A percentile compares a stretch with the other conserved stretches of the same genome.
Conservation (phyloP, 2,329 filamentous ascomycete genomes). For the Xylaria arbuscula region DNA sequence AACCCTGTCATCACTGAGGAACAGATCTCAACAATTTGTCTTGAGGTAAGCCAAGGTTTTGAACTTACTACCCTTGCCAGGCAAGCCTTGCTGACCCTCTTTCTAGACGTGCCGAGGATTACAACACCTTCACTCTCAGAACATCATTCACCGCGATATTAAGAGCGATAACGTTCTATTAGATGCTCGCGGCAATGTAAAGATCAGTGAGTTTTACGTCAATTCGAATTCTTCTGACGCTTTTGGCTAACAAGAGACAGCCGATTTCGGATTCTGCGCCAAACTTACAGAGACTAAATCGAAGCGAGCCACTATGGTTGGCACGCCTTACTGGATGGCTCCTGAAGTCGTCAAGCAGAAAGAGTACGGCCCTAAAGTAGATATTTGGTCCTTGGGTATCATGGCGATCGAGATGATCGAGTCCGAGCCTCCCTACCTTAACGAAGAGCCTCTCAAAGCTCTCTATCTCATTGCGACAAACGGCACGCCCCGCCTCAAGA, state of each 20-base stretch:
- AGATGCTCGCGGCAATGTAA: constrained; percentile 93
- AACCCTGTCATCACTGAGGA: constrained; percentile 94
- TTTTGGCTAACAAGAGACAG: constrained; percentile 62
- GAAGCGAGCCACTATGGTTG: constrained; percentile 99
- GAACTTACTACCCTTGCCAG: not conserved
- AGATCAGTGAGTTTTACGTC: constrained; percentile 79
- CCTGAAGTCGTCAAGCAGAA: constrained; percentile 99
- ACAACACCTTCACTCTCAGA: constrained; percentile 92
- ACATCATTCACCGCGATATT: constrained; percentile 98
- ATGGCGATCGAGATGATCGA: constrained; percentile 99
- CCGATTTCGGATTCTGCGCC: constrained; percentile 98
- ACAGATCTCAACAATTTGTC: constrained; percentile 96
- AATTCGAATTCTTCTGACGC: constrained; percentile 4
- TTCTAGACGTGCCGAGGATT: constrained; percentile 90
- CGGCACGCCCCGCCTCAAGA: constrained; percentile 95
- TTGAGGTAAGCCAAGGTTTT: constrained; percentile 74
- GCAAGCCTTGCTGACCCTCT: constrained; percentile 34
- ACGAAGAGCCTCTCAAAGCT: constrained; percentile 97
- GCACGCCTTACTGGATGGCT: constrained; percentile 99
- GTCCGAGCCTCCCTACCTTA: constrained; percentile 95
- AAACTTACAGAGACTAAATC: constrained; percentile 97
- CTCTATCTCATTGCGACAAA: constrained; percentile 98
- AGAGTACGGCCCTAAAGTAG: constrained; percentile 97
- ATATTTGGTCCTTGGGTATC: constrained; percentile 98
- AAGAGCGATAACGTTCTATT: constrained; percentile 99